Percentiles rank a stretch among this genome's conserved stretches.
Evolutionary conservation across 768 basidiomycete genomes (phyloP).

Genomic region (Suillus ampliporus): DNA sequence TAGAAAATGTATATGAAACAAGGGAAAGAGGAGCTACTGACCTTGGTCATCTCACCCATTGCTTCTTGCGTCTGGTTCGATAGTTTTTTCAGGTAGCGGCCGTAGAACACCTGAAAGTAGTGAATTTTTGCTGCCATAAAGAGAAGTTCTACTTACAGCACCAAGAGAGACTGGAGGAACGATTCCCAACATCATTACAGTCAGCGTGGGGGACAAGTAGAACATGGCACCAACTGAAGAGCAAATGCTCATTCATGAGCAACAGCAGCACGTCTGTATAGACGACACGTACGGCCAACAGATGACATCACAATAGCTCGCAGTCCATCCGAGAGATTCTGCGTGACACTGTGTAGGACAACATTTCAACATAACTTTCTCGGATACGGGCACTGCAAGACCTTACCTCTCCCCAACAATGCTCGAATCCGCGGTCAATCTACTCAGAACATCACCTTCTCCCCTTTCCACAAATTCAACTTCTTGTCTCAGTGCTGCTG

Average conservation of each 20-base stretch:
- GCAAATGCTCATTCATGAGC: background rate
- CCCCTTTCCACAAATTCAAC: conserved; percentile 92
- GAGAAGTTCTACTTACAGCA: conserved; percentile 55
- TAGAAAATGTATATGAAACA: conserved; percentile 1
- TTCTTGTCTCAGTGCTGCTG: conserved; percentile 86
- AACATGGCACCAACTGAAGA: conserved; percentile 90
- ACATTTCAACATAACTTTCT: conserved; percentile 8
- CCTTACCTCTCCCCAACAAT: conserved; percentile 90
- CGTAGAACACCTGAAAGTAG: conserved; percentile 83
- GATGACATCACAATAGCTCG: conserved; percentile 90
- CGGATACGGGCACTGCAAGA: background rate
- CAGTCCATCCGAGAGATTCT: conserved; percentile 79
- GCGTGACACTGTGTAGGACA: conserved; percentile 61
- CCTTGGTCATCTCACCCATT: conserved; percentile 92
- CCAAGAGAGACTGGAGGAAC: conserved; percentile 89
- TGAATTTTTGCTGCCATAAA: conserved; percentile 17
- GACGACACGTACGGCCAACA: conserved; percentile 76
- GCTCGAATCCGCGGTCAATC: conserved; percentile 88
- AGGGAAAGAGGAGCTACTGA: conserved; percentile 15
- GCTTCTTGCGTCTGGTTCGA: conserved; percentile 94
- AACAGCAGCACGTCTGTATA: background rate
- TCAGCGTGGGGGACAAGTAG: conserved; percentile 87
- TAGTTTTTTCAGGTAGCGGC: conserved; percentile 90
- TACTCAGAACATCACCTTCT: conserved; percentile 91
- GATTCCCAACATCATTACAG: conserved; percentile 89